Evolutionary conservation across 192 early-diverging fungal species (phyloP).

Genomic region (Coemansia sp.): DNA sequence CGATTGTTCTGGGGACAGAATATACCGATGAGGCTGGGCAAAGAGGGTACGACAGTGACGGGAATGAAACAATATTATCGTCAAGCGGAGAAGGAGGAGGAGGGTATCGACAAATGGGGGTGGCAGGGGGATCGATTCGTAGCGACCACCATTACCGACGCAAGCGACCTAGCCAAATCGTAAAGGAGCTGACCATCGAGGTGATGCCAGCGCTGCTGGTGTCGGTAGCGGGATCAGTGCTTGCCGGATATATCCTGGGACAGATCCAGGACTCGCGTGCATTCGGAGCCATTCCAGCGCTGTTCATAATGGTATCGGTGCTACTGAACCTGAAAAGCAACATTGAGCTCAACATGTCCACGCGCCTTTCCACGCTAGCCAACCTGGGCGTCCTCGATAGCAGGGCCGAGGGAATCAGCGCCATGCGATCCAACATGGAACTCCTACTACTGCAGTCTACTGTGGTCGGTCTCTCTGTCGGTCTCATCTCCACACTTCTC

Average conservation of each 20-base stretch:
- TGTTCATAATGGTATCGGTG: conserved; percentile 85
- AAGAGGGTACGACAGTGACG: too few species aligned
- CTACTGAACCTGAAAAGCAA: conserved; percentile 89
- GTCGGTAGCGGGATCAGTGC: conserved; percentile 67
- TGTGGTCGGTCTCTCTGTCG: conserved; percentile 69
- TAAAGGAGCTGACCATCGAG: conserved; percentile 48
- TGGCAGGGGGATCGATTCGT: too few species aligned
- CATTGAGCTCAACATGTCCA: conserved; percentile 86
- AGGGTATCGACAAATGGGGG: neutral
- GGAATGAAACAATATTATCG: too few species aligned
- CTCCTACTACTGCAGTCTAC: conserved; percentile 74
- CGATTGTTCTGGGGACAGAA: neutral
- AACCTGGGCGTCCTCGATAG: conserved; percentile 70
- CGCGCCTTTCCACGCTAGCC: conserved; percentile 76
- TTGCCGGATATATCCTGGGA: conserved; percentile 72
- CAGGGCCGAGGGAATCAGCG: conserved; percentile 48
- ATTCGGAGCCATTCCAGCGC: conserved; percentile 65
- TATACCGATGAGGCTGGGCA: neutral
- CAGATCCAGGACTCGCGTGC: conserved; percentile 67
- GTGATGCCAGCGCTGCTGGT: conserved; percentile 68
- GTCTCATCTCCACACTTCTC: conserved; percentile 65
- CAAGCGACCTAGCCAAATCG: conserved; percentile 21
- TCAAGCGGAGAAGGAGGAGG: too few species aligned
- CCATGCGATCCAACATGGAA: conserved; percentile 73
- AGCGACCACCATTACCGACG: neutral